Evolutionary conservation across 1,139 yeast genomes (phyloP).

Genomic region (Geotrichum fermentans): DNA sequence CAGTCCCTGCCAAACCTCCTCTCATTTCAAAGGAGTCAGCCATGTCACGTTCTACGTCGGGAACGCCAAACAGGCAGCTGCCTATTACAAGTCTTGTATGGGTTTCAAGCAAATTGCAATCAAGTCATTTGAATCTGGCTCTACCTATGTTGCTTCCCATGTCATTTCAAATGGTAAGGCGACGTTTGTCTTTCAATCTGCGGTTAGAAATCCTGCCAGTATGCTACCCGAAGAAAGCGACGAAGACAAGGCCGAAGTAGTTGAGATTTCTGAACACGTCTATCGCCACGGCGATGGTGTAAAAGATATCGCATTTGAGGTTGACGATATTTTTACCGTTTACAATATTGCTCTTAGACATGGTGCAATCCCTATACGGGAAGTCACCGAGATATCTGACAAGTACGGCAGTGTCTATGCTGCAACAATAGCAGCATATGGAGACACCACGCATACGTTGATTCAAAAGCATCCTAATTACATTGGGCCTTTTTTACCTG

Average conservation of each 20-base stretch:
- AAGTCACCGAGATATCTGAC: slow-evolving; percentile 46
- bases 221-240: background rate
- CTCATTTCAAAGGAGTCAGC: too few species aligned
- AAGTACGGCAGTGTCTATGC: slow-evolving; percentile 53
- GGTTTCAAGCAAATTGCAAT: slow-evolving; percentile 65
- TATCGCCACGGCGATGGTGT: slow-evolving; percentile 71
- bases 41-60: slow-evolving; percentile 59
- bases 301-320: slow-evolving; percentile 62
- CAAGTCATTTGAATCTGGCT: slow-evolving; percentile 64
- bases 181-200: slow-evolving; percentile 48
- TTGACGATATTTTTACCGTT: slow-evolving; percentile 46
- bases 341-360: slow-evolving; percentile 46
- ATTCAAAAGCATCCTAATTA: slow-evolving; percentile 44
- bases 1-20: too few species aligned
- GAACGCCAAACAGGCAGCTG: slow-evolving; percentile 63
- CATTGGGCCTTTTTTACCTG: slow-evolving; percentile 52
- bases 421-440: slow-evolving; percentile 50
- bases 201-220: slow-evolving; percentile 30
- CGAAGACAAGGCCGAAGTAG: slow-evolving; percentile 18
- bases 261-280: slow-evolving; percentile 38
- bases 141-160: slow-evolving; percentile 52
- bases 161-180: slow-evolving; percentile 59
- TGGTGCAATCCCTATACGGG: slow-evolving; percentile 51
- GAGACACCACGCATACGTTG: slow-evolving; percentile 66
- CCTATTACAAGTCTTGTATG: slow-evolving; percentile 49